Conservation (phyloP, 163 green algal genomes). For the Chlamydomonas reinhardtii region DNA sequence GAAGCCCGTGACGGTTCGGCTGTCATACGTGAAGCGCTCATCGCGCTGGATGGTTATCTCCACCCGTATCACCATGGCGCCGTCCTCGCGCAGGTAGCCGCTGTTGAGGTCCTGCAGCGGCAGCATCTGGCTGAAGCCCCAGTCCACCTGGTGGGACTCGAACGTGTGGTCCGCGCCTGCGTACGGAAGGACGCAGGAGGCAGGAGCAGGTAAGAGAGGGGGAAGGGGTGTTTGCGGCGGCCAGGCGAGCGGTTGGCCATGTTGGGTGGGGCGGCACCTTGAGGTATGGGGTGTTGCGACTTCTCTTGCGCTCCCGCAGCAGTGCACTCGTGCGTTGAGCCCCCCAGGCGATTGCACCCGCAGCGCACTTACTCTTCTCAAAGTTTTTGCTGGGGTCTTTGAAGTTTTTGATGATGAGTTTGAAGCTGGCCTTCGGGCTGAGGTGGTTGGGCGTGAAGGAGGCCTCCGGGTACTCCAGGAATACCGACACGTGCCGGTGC, state of each 20-base stretch:
- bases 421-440: conserved; percentile 77
- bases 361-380: conserved; percentile 57
- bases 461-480: conserved; percentile 81
- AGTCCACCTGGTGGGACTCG: conserved; percentile 83
- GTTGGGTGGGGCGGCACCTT: too few relatives aligned
- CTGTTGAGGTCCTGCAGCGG: conserved; percentile 22
- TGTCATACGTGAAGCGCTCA: conserved; percentile 83
- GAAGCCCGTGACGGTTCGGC: conserved; percentile 91
- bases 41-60: conserved; percentile 73
- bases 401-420: conserved; percentile 78
- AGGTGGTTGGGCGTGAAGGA: conserved; percentile 65
- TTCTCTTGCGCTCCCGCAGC: too few relatives aligned
- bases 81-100: conserved; percentile 53
- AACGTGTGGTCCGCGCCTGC: conserved; percentile 91
- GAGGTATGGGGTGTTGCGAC: too few relatives aligned
- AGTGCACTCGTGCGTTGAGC: too few relatives aligned
- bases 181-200: background rate
- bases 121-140: conserved; percentile 90
- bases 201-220: too few relatives aligned
- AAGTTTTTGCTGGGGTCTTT: conserved; percentile 55
- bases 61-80: conserved; percentile 57
- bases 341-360: too few relatives aligned
- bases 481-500: conserved; percentile 72
- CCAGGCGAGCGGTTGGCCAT: too few relatives aligned
- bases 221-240: too few relatives aligned